These are phyloP conservation scores for Tetrahymena malaccensis DNA, from an alignment of 73 alveolate species.

Conservation along the genomic window DNA sequence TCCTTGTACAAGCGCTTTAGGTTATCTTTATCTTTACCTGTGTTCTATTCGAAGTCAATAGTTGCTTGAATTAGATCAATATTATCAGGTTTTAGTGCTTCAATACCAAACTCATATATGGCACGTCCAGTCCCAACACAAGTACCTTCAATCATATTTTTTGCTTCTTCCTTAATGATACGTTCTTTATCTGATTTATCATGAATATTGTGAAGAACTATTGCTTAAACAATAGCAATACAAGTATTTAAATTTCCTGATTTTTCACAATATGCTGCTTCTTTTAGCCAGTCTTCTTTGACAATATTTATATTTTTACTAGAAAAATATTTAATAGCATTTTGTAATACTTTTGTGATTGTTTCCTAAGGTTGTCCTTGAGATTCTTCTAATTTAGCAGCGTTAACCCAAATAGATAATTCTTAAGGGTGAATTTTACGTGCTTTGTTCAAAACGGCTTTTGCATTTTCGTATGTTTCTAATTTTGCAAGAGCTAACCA, in stretches of 20 bases:
- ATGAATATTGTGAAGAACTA: conserved; percentile 34
- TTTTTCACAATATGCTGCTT: conserved; percentile 71
- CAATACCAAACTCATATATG: not conserved
- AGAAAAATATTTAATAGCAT: conserved; percentile 54
- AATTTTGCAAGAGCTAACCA: conserved; percentile 92
- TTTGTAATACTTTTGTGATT: conserved; percentile 38
- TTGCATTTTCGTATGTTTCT: conserved; percentile 86
- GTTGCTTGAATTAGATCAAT: not conserved
- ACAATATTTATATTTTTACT: conserved; percentile 43
- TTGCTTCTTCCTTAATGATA: not conserved
- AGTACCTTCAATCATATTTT: conserved; percentile 43
- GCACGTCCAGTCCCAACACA: conserved; percentile 46
- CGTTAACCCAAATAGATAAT: conserved; percentile 76
- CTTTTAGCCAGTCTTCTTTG: conserved; percentile 71
- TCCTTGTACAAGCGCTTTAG: not conserved
- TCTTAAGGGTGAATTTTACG: conserved; percentile 79
- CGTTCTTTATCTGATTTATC: conserved; percentile 8
- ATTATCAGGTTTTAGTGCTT: not conserved
- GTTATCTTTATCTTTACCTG: not conserved
- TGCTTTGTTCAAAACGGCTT: conserved; percentile 79
- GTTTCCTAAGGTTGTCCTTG: conserved; percentile 48
- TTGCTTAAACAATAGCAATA: conserved; percentile 54
- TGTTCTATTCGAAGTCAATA: not conserved
- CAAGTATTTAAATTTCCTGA: conserved; percentile 51
- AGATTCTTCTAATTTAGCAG: conserved; percentile 85